phyloP scores from a whole-genome alignment of 2,329 filamentous ascomycete genomes.

The Cercospora janseana region DNA sequence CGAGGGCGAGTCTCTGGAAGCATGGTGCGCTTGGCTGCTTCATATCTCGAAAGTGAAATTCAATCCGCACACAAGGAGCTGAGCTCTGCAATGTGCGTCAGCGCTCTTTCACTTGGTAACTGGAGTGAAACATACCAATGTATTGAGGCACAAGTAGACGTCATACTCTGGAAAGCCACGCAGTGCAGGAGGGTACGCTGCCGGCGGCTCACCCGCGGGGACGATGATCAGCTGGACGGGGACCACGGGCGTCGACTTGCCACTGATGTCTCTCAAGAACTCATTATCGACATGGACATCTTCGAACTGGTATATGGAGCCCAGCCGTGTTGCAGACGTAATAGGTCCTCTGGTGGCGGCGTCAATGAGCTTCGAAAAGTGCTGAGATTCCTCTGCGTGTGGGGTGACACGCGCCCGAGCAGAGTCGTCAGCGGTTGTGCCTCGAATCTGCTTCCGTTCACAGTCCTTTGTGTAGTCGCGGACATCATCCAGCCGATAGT shows the following conservation, averaged over 20 bases:
- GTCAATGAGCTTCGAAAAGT: not conserved
- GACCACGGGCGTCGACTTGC: not conserved
- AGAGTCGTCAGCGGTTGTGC: not conserved
- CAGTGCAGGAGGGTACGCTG: not conserved
- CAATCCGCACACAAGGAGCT: not conserved
- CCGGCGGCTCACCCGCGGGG: not conserved
- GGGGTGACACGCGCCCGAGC: not conserved
- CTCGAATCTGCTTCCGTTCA: too few species aligned
- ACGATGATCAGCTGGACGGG: not conserved
- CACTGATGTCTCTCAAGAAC: not conserved
- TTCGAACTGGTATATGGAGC: not conserved
- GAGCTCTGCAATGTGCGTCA: not conserved
- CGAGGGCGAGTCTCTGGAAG: not conserved
- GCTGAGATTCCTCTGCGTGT: too few species aligned
- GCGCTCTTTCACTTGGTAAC: not conserved
- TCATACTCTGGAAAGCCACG: not conserved
- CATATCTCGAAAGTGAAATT: not conserved
- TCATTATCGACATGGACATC: not conserved
- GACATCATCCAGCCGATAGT: too few species aligned
- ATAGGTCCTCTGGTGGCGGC: not conserved
- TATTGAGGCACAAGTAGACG: not conserved
- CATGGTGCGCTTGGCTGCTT: not conserved
- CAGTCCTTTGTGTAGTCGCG: too few species aligned
- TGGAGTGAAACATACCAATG: not conserved
- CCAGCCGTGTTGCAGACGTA: not conserved